Percentiles rank a stretch among this genome's conserved stretches.
Conservation (phyloP, 345 rosid genomes). For the Salix koriyanagi region DNA sequence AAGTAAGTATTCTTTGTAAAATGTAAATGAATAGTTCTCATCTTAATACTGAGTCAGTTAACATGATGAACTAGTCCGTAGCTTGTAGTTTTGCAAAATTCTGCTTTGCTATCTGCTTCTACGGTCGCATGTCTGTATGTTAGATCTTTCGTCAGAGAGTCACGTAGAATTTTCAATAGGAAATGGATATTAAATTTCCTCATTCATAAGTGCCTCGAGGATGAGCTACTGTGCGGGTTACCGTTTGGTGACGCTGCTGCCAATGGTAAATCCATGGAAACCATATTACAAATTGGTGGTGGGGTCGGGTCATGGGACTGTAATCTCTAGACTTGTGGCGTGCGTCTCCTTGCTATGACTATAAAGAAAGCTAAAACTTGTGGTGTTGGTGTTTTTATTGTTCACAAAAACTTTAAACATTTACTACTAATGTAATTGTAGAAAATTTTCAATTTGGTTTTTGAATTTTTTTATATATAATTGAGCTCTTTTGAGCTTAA, state of each 20-base stretch:
- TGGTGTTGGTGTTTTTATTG: too few relatives aligned
- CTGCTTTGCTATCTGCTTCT: not conserved
- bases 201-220: not conserved
- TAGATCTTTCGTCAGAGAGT: not conserved
- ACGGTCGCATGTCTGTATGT: not conserved
- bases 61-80: not conserved
- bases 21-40: not conserved
- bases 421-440: too few relatives aligned
- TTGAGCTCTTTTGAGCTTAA: too few relatives aligned
- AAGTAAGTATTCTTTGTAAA: conserved; percentile 9
- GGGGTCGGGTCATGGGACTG: not conserved
- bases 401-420: too few relatives aligned
- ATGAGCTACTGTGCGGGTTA: not conserved
- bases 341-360: not conserved
- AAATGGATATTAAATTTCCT: not conserved
- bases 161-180: not conserved
- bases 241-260: not conserved
- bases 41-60: not conserved
- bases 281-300: not conserved
- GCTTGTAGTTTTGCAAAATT: not conserved
- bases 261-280: not conserved
- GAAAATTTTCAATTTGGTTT: too few relatives aligned
- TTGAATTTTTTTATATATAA: too few relatives aligned
- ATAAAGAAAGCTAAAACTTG: too few relatives aligned
- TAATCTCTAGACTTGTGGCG: not conserved